Evolutionary conservation across 2,329 filamentous ascomycete species (phyloP).

Genomic region (Phyllosticta citribraziliensis): DNA sequence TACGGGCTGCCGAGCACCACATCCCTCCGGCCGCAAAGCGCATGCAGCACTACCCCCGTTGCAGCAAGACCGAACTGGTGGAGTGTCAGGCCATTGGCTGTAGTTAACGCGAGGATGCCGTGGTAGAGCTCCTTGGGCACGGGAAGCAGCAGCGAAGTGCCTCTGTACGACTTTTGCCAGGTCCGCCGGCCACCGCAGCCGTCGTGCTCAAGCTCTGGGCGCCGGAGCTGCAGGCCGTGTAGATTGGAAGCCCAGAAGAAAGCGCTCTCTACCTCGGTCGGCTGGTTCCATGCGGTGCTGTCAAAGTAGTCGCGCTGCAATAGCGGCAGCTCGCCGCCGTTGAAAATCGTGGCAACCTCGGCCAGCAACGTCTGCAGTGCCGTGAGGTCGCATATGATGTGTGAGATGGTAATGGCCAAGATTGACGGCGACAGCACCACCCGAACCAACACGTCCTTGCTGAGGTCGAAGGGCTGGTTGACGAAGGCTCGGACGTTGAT

Average conservation of each 20-base stretch:
- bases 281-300: background rate
- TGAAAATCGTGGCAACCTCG: constrained; percentile 18
- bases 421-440: constrained; percentile 16
- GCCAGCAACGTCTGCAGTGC: constrained; percentile 19
- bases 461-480: constrained; percentile 18
- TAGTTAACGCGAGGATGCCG: background rate
- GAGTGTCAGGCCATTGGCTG: constrained; percentile 8
- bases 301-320: constrained; percentile 2
- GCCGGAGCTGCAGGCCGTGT: background rate
- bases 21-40: constrained; percentile 14
- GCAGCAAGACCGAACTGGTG: constrained; percentile 18
- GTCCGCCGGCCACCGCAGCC: too few relatives aligned
- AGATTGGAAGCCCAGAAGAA: constrained; percentile 12
- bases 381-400: constrained; percentile 27
- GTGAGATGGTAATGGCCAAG: constrained; percentile 19
- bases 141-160: constrained; percentile 3
- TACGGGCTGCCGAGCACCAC: constrained; percentile 21
- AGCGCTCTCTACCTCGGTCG: constrained; percentile 7
- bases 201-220: background rate
- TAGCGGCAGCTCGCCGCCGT: constrained; percentile 4
- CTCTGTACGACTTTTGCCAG: constrained; percentile 1
- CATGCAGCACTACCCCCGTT: constrained; percentile 12
- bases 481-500: constrained; percentile 2
- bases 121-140: background rate
- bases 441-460: constrained; percentile 16